A percentile compares a stretch with the other conserved stretches of the same genome.
These are phyloP conservation scores for Aspergillus novoparasiticus DNA, from an alignment of 2,329 filamentous ascomycete species.

Conservation along the genomic window DNA sequence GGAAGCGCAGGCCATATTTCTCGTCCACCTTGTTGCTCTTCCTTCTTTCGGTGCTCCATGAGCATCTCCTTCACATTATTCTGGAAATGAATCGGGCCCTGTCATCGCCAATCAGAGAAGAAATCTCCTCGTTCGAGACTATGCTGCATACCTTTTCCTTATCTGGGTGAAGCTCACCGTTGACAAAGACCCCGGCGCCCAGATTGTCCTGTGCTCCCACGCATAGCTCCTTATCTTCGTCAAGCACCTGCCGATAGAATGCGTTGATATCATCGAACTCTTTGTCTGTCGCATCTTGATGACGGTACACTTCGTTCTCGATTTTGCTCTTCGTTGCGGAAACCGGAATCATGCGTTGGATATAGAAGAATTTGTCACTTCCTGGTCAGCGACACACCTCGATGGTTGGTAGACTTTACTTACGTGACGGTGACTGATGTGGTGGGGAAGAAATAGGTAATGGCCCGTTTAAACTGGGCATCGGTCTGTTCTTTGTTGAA, in stretches of 20 bases:
- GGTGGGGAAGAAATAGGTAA: conserved; percentile 34
- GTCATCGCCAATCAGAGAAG: not conserved
- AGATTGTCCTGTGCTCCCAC: conserved; percentile 61
- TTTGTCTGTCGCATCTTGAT: conserved; percentile 59
- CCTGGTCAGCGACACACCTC: conserved; percentile 14
- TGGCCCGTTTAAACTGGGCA: conserved; percentile 45
- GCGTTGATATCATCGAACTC: conserved; percentile 60
- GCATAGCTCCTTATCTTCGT: conserved; percentile 65
- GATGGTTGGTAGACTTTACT: conserved; percentile 9
- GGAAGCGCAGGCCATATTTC: conserved; percentile 55
- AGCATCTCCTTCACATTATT: conserved; percentile 51
- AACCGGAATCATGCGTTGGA: conserved; percentile 62
- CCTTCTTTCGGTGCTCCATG: conserved; percentile 46
- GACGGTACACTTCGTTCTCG: conserved; percentile 65
- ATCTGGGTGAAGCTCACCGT: conserved; percentile 63
- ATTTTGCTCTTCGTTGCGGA: conserved; percentile 56
- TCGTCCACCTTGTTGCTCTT: conserved; percentile 42
- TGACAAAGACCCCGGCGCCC: conserved; percentile 62
- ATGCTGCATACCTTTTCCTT: conserved; percentile 53
- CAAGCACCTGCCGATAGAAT: conserved; percentile 65
- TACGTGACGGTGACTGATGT: conserved; percentile 36
- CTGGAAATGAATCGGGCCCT: conserved; percentile 56
- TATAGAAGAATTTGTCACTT: conserved; percentile 60
- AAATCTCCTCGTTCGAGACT: not conserved
- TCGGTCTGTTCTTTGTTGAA: conserved; percentile 52